These are phyloP conservation scores for Penicillium lividum DNA, from an alignment of 495 filamentous ascomycete genomes.

Conservation along the genomic window DNA sequence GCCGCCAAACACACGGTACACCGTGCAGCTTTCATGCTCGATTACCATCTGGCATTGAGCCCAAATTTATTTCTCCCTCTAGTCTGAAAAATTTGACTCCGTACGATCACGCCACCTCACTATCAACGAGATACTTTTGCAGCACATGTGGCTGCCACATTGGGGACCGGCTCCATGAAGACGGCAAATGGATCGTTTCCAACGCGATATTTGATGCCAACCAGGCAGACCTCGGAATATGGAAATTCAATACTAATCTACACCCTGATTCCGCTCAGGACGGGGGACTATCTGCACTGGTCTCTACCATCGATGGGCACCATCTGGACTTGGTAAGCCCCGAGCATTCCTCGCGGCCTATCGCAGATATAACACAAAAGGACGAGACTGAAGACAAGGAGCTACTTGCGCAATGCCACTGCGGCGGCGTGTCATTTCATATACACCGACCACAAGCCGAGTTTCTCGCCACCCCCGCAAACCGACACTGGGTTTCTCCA, in stretches of 20 bases:
- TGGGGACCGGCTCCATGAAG: constrained; percentile 21
- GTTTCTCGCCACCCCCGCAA: constrained; percentile 30
- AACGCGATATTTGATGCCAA: constrained; percentile 34
- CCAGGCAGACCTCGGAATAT: constrained; percentile 26
- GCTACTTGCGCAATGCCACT: constrained; percentile 48
- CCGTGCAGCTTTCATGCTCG: constrained; percentile 53
- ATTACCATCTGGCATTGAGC: constrained; percentile 40
- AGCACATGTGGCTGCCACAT: constrained; percentile 46
- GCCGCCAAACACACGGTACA: constrained; percentile 59
- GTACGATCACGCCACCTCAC: constrained; percentile 34
- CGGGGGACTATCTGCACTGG: constrained; percentile 41
- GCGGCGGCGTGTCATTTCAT: constrained; percentile 48
- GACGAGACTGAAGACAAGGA: constrained; percentile 3
- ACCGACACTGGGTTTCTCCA: constrained; percentile 43
- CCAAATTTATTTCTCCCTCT: constrained; percentile 34
- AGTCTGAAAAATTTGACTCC: constrained; percentile 23
- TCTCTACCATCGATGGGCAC: constrained; percentile 31
- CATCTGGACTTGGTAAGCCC: constrained; percentile 24
- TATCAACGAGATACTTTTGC: constrained; percentile 42
- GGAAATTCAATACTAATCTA: constrained; percentile 40
- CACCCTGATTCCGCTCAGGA: constrained; percentile 46
- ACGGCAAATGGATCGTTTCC: constrained; percentile 28
- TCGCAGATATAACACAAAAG: not conserved
- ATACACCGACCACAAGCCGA: constrained; percentile 36
- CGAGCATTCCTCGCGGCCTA: constrained; percentile 2